phyloP scores from a whole-genome alignment of 177 flowering plant genomes.

The Vitis hybrid region DNA sequence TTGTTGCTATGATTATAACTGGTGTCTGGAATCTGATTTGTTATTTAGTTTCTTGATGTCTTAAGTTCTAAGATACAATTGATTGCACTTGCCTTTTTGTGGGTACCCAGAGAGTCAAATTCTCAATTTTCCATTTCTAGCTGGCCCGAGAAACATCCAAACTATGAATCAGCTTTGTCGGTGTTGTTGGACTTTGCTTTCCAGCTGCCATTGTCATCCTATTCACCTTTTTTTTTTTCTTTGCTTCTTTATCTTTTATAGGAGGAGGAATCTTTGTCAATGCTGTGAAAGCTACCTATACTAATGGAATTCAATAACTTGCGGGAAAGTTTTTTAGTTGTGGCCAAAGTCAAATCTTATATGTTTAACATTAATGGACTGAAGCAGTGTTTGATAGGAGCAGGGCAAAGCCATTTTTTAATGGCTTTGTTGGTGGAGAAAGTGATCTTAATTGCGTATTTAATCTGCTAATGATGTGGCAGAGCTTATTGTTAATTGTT shows the following conservation, averaged over 20 bases:
- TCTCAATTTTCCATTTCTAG: constrained; percentile 4
- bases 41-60: background rate
- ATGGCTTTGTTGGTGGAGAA: background rate
- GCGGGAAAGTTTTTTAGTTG: background rate
- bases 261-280: constrained; percentile 13
- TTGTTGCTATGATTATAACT: too few species aligned
- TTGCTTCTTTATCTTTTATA: background rate
- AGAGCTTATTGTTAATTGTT: too few species aligned
- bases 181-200: constrained; percentile 1
- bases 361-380: background rate
- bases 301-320: background rate
- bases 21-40: background rate
- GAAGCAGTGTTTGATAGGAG: too few species aligned
- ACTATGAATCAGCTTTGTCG: constrained; percentile 8
- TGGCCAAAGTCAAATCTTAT: background rate
- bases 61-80: background rate
- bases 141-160: constrained; percentile 5
- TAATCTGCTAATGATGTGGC: background rate
- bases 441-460: background rate
- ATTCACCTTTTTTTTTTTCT: background rate
- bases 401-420: background rate
- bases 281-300: background rate
- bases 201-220: background rate
- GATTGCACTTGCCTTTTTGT: background rate
- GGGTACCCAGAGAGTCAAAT: background rate